phyloP scores from a whole-genome alignment of 2,329 filamentous ascomycete genomes.

The Rutstroemia sp. region DNA sequence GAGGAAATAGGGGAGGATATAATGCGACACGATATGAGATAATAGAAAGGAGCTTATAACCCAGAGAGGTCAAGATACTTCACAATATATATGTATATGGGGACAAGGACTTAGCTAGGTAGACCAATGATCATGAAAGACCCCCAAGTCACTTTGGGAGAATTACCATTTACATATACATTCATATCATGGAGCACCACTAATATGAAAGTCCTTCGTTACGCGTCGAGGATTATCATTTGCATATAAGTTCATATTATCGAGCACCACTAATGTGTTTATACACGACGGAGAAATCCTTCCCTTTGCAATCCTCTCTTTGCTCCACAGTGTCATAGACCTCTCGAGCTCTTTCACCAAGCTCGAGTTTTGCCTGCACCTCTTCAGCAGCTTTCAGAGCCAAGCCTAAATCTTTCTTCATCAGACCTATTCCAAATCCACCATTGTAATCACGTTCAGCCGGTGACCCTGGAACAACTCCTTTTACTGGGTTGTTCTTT shows the following conservation, averaged over 20 bases:
- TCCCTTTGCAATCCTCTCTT: conserved; percentile 54
- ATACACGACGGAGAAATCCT: conserved; percentile 79
- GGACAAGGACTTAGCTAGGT: no score
- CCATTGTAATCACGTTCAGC: conserved; percentile 69
- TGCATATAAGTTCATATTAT: not conserved
- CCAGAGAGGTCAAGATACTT: not conserved
- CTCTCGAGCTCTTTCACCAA: conserved; percentile 54
- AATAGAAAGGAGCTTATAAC: not conserved
- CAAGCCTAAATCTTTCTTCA: conserved; percentile 72
- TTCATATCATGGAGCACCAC: conserved; percentile 16
- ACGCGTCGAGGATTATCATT: not conserved
- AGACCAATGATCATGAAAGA: not conserved
- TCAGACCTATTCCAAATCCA: conserved; percentile 69
- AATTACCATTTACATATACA: not conserved
- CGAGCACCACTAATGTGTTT: conserved; percentile 47
- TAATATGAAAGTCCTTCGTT: conserved; percentile 40
- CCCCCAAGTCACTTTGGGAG: no score
- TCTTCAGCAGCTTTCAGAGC: conserved; percentile 66
- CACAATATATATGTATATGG: no score
- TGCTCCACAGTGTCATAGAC: conserved; percentile 63
- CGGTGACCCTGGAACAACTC: conserved; percentile 70
- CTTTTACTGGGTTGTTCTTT: conserved; percentile 88
- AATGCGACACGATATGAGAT: not conserved
- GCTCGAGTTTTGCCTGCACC: conserved; percentile 55
- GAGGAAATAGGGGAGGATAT: no score